phyloP scores from a whole-genome alignment of 345 rosid genomes.

The Dimocarpus longan region DNA sequence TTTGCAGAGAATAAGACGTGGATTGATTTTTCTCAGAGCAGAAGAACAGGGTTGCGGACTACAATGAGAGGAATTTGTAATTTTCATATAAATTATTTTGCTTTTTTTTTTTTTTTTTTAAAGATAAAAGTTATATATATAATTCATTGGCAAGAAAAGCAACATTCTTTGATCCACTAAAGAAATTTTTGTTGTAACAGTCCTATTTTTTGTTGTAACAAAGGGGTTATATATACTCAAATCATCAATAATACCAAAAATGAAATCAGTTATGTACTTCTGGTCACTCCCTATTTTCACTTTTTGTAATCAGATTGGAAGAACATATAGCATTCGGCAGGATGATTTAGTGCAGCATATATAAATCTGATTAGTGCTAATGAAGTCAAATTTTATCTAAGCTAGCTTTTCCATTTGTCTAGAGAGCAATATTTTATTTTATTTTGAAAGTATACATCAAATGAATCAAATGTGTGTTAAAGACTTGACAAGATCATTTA shows the following conservation, averaged over 20 bases:
- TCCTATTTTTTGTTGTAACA: slow-evolving; percentile 22
- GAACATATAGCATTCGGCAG: no score
- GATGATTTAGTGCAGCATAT: no score
- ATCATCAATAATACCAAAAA: neutral
- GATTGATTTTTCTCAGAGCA: slow-evolving; percentile 61
- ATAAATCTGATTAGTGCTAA: no score
- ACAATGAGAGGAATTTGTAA: slow-evolving; percentile 37
- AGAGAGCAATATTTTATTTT: no score
- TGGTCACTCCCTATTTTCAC: no score
- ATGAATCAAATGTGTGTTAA: no score
- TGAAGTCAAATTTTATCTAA: no score
- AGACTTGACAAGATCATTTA: no score
- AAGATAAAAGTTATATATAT: neutral
- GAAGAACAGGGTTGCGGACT: slow-evolving; percentile 72
- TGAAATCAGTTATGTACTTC: neutral
- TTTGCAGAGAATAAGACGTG: slow-evolving; percentile 79
- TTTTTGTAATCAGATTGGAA: no score
- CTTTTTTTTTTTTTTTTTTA: neutral
- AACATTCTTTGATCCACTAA: slow-evolving; percentile 42
- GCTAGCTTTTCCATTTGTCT: no score
- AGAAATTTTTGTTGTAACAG: slow-evolving; percentile 1
- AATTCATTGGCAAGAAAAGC: neutral
- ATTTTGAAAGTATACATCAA: no score
- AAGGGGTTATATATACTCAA: neutral
- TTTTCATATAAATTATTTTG: neutral